Conservation (phyloP, 1,139 yeast genomes). For the Sporopachydermia cereana region DNA sequence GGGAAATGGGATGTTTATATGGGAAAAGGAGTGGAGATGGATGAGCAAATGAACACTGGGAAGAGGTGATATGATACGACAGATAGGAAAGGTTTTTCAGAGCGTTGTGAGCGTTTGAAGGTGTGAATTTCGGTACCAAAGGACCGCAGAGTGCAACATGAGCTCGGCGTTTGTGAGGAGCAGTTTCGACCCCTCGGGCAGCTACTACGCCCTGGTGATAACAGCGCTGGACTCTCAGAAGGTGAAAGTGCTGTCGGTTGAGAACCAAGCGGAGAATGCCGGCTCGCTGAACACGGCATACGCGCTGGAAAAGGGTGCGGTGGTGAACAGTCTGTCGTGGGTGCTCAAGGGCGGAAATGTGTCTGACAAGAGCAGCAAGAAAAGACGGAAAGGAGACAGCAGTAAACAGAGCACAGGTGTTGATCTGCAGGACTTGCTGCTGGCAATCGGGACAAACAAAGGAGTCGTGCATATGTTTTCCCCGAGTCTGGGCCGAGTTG, state of each 20-base stretch:
- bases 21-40: too few relatives aligned
- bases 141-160: too few relatives aligned
- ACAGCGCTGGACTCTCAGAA: conserved; percentile 68
- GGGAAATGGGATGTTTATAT: too few relatives aligned
- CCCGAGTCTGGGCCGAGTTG: conserved; percentile 48
- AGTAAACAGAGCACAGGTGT: conserved; percentile 8
- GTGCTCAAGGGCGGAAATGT: conserved; percentile 19
- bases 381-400: conserved; percentile 16
- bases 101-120: too few relatives aligned
- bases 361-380: conserved; percentile 23
- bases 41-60: too few relatives aligned
- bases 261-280: conserved; percentile 18
- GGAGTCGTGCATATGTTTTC: conserved; percentile 60
- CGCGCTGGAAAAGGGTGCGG: conserved; percentile 42
- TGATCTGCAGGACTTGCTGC: conserved; percentile 27
- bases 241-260: conserved; percentile 50
- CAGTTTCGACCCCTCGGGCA: conserved; percentile 44
- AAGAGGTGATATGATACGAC: too few relatives aligned
- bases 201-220: conserved; percentile 53
- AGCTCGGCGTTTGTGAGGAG: conserved; percentile 6
- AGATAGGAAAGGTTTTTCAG: too few relatives aligned
- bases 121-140: too few relatives aligned
- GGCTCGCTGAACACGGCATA: conserved; percentile 30
- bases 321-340: conserved; percentile 50
- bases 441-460: conserved; percentile 55